Base-by-base conservation (phyloP, 1,139 yeast genomes). In the Blastobotrys malaysiensis region DNA sequence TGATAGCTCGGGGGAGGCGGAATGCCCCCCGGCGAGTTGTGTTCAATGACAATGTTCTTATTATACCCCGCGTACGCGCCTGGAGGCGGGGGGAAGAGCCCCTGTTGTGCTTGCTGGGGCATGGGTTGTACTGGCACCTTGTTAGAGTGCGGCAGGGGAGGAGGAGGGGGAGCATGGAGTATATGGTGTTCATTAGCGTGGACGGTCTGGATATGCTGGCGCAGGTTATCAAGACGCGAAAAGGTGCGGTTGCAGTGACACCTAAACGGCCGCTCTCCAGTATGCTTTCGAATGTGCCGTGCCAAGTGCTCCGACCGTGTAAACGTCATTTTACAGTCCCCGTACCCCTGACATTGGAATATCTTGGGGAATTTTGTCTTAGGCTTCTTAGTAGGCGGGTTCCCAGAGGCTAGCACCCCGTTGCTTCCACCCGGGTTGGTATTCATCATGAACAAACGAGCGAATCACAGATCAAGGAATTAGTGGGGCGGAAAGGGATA, bases 251-350 rank as follows among this genome's bases (percentile, higher is more conserved):
- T 77, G 70, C 98, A 91, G 51, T 87, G 87, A 69, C 98, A 91
- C 54, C 88, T 83, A 69, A 89, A 91, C 1, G 98, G 98, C 55
- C 96, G 77, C 69, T 91, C 98, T 47, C 97, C 98, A 1, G 97
- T 90, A 68, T 90, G 98, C 66, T 90, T 91, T 52, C 97, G 75
- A 53, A 89, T 86, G 72, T 90, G 98, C 58, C 98, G 78, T 1
- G 97, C 96, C 63, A 91, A 77, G 70, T 91, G 97, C 68, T 91
- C 97, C 16, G 89, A 83, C 57, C 96, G 73, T 1, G 95, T 88
- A 68, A 90, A 91, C 11, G 91, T 81, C 96, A 90, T 91, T 55
- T 74, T 77, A 70, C 98, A 90, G 59, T 87, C 91, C 14, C 91
- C 90, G 67, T 81, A 90, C 3, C 96, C 97, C 1, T 86, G 76